These are phyloP conservation scores for Russula abietina DNA, from an alignment of 768 basidiomycete species.

Conservation along the genomic window DNA sequence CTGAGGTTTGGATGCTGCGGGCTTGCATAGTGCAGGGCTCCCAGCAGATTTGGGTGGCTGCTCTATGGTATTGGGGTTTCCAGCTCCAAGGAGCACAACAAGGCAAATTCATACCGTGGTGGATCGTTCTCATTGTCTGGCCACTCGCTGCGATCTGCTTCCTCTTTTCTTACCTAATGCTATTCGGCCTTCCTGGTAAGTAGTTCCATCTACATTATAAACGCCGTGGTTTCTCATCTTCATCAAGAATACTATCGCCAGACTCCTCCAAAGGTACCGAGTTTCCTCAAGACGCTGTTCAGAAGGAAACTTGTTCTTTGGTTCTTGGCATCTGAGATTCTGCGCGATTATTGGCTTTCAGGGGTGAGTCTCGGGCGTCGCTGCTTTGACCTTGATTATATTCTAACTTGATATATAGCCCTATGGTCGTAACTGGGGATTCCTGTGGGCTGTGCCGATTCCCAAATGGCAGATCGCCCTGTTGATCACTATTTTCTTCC, in stretches of 20 bases:
- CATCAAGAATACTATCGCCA: conserved; percentile 76
- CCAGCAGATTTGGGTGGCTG: conserved; percentile 94
- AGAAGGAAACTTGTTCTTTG: conserved; percentile 87
- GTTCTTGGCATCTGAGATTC: conserved; percentile 89
- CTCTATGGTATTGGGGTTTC: conserved; percentile 94
- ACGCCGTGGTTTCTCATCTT: conserved; percentile 17
- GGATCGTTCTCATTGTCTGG: conserved; percentile 77
- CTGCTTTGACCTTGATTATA: not conserved
- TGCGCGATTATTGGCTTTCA: conserved; percentile 90
- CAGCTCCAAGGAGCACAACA: conserved; percentile 54
- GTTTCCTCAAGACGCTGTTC: conserved; percentile 85
- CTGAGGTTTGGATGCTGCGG: conserved; percentile 88
- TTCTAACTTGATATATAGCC: conserved; percentile 42
- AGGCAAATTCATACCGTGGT: conserved; percentile 66
- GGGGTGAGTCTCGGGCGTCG: conserved; percentile 46
- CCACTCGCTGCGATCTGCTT: conserved; percentile 72
- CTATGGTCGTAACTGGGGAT: conserved; percentile 92
- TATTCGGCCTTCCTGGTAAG: conserved; percentile 79
- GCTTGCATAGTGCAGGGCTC: conserved; percentile 93
- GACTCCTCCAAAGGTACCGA: conserved; percentile 91
- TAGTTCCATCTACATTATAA: conserved; percentile 7
- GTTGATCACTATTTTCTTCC: conserved; percentile 77
- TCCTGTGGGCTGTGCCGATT: conserved; percentile 82
- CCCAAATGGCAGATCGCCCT: conserved; percentile 78
- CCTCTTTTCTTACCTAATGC: conserved; percentile 75